These are phyloP conservation scores for Conringia planisiliqua DNA, from an alignment of 345 rosid species.

Conservation along the genomic window DNA sequence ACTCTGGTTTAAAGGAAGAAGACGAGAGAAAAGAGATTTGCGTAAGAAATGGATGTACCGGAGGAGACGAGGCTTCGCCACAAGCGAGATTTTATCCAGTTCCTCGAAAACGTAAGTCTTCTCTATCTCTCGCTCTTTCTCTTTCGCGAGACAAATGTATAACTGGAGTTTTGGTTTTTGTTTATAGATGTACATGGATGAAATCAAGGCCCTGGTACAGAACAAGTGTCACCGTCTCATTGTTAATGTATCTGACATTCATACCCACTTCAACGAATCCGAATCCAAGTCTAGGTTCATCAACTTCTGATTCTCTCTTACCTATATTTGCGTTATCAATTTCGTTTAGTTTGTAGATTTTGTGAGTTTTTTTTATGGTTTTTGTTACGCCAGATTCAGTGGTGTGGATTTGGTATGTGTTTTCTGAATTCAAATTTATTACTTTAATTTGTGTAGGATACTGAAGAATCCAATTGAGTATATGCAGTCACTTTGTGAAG, in stretches of 20 bases:
- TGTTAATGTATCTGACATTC: slow-evolving; percentile 85
- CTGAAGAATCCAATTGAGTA: slow-evolving; percentile 76
- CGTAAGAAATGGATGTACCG: slow-evolving; percentile 50
- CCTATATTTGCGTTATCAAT: not conserved
- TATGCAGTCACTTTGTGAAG: slow-evolving; percentile 90
- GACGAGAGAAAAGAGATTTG: not conserved
- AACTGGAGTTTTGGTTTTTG: not conserved
- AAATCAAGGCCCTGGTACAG: slow-evolving; percentile 76
- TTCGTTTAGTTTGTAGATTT: not conserved
- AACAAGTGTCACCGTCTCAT: slow-evolving; percentile 92
- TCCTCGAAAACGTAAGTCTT: slow-evolving; percentile 63
- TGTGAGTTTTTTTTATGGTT: not conserved
- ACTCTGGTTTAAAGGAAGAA: not conserved
- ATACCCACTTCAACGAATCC: slow-evolving; percentile 50
- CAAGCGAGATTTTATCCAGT: slow-evolving; percentile 78
- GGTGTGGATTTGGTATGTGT: too few relatives aligned
- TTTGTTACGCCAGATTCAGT: not conserved
- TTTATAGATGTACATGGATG: slow-evolving; percentile 66
- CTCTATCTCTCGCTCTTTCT: not conserved
- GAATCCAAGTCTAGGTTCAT: slow-evolving; percentile 55
- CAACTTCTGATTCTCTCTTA: not conserved
- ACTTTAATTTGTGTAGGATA: slow-evolving; percentile 46
- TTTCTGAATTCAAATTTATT: not conserved
- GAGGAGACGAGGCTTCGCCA: slow-evolving; percentile 62
- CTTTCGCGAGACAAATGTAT: not conserved